A percentile compares a stretch with the other conserved stretches of the same genome.
Evolutionary conservation across 2,329 filamentous ascomycete species (phyloP).

Genomic region (Incumbomyces delicatus): DNA sequence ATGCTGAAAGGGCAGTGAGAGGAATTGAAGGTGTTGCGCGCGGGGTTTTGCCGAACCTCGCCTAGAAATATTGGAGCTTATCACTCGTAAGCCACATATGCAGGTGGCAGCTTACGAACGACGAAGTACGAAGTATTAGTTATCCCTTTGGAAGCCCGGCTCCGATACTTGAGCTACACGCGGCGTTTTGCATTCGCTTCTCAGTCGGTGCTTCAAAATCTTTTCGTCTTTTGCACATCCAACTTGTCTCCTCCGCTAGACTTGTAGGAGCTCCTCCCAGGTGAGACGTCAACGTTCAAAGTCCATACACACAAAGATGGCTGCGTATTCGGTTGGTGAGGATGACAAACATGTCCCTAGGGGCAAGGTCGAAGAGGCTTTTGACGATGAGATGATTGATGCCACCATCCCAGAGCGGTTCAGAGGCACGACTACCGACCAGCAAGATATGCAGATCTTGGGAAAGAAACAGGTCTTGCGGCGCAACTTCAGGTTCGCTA

Average conservation of each 20-base stretch:
- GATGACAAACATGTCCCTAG: not conserved
- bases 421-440: conserved; percentile 27
- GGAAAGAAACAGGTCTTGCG: conserved; percentile 27
- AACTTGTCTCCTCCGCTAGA: not conserved
- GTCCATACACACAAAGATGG: not conserved
- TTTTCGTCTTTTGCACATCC: not conserved
- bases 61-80: no score
- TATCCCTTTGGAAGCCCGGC: no score
- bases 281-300: not conserved
- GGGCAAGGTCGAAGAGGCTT: not conserved
- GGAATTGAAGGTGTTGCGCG: not conserved
- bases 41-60: not conserved
- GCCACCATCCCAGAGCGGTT: conserved; percentile 16
- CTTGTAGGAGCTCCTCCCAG: no score
- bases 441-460: conserved; percentile 28
- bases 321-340: not conserved
- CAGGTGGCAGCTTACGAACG: no score
- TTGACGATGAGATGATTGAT: conserved; percentile 1
- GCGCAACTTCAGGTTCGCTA: conserved; percentile 35
- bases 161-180: no score
- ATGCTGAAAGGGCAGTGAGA: not conserved
- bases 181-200: not conserved
- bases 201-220: not conserved
- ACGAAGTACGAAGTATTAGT: no score
- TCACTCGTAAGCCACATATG: no score